A percentile compares a stretch with the other conserved stretches of the same genome.
These are phyloP conservation scores for Yamadazyma diospyri DNA, from an alignment of 1,139 yeast genomes.

Conservation along the genomic window DNA sequence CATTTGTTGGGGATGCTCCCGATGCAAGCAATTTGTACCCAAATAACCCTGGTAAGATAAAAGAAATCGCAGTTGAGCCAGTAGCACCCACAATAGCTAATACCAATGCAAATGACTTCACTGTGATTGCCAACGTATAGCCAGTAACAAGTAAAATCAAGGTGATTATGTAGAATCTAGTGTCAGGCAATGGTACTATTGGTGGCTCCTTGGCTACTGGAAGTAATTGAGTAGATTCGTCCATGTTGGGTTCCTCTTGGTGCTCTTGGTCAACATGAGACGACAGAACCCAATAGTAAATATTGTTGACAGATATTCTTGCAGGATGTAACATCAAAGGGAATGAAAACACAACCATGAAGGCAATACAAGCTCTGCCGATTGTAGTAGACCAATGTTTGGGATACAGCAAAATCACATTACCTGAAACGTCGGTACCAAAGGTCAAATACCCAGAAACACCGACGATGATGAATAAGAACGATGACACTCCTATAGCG, in stretches of 20 bases:
- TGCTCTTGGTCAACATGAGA: slow-evolving; percentile 1
- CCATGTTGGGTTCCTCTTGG: not conserved
- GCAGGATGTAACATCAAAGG: slow-evolving; percentile 95
- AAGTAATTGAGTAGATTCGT: slow-evolving; percentile 7
- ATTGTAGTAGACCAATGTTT: slow-evolving; percentile 48
- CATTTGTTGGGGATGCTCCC: slow-evolving; percentile 21
- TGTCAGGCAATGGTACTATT: slow-evolving; percentile 50
- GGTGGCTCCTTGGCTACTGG: slow-evolving; percentile 15
- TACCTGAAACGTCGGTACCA: slow-evolving; percentile 56
- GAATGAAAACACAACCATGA: slow-evolving; percentile 82
- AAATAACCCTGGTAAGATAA: slow-evolving; percentile 56
- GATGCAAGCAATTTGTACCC: slow-evolving; percentile 48
- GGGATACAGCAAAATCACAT: slow-evolving; percentile 70
- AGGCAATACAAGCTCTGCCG: slow-evolving; percentile 73
- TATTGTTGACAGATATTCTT: slow-evolving; percentile 77
- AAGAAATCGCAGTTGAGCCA: slow-evolving; percentile 58
- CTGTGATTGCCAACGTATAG: slow-evolving; percentile 41
- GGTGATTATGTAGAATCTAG: slow-evolving; percentile 48
- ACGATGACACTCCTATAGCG: slow-evolving; percentile 44
- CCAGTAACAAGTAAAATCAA: slow-evolving; percentile 39
- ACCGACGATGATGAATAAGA: slow-evolving; percentile 38
- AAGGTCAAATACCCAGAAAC: slow-evolving; percentile 44
- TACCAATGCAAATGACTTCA: slow-evolving; percentile 53
- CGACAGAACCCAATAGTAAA: slow-evolving; percentile 46
- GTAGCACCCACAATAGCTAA: slow-evolving; percentile 60